Conservation (phyloP, 257 asterid species). For the Craterostigma plantagineum region DNA sequence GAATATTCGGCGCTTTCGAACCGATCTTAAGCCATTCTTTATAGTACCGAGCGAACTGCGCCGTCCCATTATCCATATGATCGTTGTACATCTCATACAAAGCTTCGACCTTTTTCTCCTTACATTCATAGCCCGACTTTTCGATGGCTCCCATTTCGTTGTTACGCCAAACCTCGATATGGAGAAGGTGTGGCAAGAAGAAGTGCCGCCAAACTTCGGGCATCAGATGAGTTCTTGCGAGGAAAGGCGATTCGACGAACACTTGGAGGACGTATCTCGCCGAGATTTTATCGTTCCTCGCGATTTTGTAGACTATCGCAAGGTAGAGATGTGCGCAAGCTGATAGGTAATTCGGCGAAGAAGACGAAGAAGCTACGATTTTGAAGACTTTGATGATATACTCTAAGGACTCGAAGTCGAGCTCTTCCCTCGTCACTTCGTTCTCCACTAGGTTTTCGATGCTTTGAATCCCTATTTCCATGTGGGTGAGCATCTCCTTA, state of each 20-base stretch:
- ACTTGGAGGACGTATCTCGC: slow-evolving; percentile 48
- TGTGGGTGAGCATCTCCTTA: slow-evolving; percentile 14
- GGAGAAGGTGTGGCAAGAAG: slow-evolving; percentile 79
- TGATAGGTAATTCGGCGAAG: slow-evolving; percentile 12
- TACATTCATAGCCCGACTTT: slow-evolving; percentile 13
- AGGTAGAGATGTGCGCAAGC: slow-evolving; percentile 61
- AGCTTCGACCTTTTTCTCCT: slow-evolving; percentile 22
- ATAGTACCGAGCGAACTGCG: slow-evolving; percentile 46
- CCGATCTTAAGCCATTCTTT: slow-evolving; percentile 69
- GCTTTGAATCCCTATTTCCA: slow-evolving; percentile 36
- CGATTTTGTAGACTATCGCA: slow-evolving; percentile 40
- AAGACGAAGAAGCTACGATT: slow-evolving; percentile 19
- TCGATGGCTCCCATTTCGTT: slow-evolving; percentile 33
- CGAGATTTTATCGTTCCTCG: slow-evolving; percentile 34
- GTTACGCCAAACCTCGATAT: slow-evolving; percentile 58
- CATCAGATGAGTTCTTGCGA: slow-evolving; percentile 54
- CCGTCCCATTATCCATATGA: slow-evolving; percentile 51
- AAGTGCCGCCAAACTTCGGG: slow-evolving; percentile 73
- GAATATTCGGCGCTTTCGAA: slow-evolving; percentile 45
- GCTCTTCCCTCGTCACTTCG: slow-evolving; percentile 13
- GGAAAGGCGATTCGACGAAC: slow-evolving; percentile 38
- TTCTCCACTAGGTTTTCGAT: slow-evolving; percentile 33
- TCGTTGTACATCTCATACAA: slow-evolving; percentile 29
- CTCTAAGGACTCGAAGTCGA: slow-evolving; percentile 27
- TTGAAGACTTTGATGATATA: slow-evolving; percentile 31